Percentiles rank a stretch among this genome's conserved stretches.
phyloP scores from a whole-genome alignment of 2,329 filamentous ascomycete genomes.

The Fusarium sterilihyphosum region DNA sequence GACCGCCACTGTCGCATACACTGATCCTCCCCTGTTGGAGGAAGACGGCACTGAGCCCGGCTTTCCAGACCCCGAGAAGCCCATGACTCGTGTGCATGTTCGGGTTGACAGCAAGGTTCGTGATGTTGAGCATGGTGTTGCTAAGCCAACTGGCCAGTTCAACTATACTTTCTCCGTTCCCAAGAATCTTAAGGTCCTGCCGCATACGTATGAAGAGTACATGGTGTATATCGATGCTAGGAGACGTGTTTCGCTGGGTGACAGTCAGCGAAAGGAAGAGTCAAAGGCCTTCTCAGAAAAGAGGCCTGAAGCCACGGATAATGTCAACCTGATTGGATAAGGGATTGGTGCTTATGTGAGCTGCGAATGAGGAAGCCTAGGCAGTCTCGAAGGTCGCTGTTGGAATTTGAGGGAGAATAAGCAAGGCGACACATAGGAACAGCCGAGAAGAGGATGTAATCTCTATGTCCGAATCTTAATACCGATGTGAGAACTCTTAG shows the following conservation, averaged over 20 bases:
- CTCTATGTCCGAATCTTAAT: neutral
- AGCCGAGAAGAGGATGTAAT: neutral
- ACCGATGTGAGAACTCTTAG: neutral
- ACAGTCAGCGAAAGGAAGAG: constrained; percentile 34
- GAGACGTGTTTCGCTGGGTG: constrained; percentile 40
- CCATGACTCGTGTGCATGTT: constrained; percentile 44
- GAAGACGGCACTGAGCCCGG: constrained; percentile 42
- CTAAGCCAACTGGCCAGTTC: constrained; percentile 45
- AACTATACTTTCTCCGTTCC: constrained; percentile 47
- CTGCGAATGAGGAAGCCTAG: neutral
- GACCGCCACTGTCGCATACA: constrained; percentile 44
- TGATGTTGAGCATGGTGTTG: constrained; percentile 45
- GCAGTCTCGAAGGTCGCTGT: neutral
- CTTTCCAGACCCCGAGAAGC: constrained; percentile 33
- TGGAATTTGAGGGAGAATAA: neutral
- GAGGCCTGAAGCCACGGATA: constrained; percentile 1
- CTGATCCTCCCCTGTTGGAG: constrained; percentile 43
- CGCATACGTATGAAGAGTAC: constrained; percentile 45
- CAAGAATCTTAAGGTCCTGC: constrained; percentile 43
- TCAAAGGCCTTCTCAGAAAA: neutral
- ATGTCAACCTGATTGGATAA: constrained; percentile 34
- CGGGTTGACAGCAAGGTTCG: constrained; percentile 46
- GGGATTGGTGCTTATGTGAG: neutral
- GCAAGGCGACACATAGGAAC: neutral
- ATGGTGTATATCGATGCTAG: constrained; percentile 47